These are phyloP conservation scores for Microsporum audouinii DNA, from an alignment of 2,329 filamentous ascomycete genomes.

Conservation along the genomic window DNA sequence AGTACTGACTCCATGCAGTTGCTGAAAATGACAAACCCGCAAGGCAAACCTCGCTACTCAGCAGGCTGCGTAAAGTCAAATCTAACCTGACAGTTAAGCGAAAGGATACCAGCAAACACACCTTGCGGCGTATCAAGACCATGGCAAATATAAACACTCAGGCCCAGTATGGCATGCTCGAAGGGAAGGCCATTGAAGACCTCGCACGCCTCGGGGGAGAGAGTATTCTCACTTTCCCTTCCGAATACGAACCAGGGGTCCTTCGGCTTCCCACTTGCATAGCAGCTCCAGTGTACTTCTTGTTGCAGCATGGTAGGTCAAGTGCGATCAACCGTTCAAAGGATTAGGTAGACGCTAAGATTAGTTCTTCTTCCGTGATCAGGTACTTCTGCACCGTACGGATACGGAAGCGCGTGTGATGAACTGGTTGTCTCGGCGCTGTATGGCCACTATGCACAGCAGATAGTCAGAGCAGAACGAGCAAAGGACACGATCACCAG, in stretches of 20 bases:
- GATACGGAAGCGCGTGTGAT: constrained; percentile 29
- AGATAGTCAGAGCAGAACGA: constrained; percentile 29
- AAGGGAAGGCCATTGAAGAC: constrained; percentile 29
- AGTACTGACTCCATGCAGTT: not conserved
- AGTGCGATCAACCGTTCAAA: not conserved
- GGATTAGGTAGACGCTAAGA: not conserved
- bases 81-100: constrained; percentile 23
- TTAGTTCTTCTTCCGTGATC: not conserved
- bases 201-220: constrained; percentile 35
- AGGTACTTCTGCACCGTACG: constrained; percentile 22
- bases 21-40: not conserved
- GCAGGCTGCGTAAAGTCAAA: constrained; percentile 26
- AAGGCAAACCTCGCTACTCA: constrained; percentile 12
- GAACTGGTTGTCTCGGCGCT: constrained; percentile 24
- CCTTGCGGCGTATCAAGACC: constrained; percentile 31
- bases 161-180: constrained; percentile 25
- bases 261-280: constrained; percentile 35
- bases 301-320: constrained; percentile 27
- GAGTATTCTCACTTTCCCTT: constrained; percentile 28
- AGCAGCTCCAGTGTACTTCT: constrained; percentile 30
- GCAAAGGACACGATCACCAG: constrained; percentile 24
- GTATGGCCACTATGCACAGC: constrained; percentile 32
- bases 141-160: constrained; percentile 24
- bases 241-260: constrained; percentile 28
- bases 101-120: constrained; percentile 14